Base-by-base conservation (phyloP, 306 rosid genomes). In the Prunus campanulata region DNA sequence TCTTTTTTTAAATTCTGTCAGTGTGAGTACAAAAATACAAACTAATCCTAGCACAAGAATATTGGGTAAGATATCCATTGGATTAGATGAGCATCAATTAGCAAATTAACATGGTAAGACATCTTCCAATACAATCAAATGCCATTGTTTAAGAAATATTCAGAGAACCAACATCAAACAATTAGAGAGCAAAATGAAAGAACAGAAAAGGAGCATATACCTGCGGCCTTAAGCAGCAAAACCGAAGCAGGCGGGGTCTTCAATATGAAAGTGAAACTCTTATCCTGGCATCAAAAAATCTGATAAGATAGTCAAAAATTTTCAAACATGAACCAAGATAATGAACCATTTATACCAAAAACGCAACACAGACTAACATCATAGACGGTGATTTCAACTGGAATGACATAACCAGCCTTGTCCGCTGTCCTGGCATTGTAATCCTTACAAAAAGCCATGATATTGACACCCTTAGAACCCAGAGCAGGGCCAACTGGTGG, bases 401-500 rank as follows among this genome's bases (percentile, higher is more conserved):
- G 99, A 85, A 95, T 92, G 54, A 95, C 88, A 68, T 92, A 95
- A 76, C 99, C 99, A 2, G 99, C 87, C 66, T 95, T 95, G 80
- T 95, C 99, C 1, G 98, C 96, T 1, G 99, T 95, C 78, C 85
- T 88, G 64, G 99, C 97, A 79, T 95, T 95, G 86, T 95, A 95
- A 79, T 95, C 99, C 83, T 95, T 95, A 78, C 98, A 95, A 70
- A 95, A 95, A 52, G 99, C 96, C 99, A 95, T 95, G 55, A 95
- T 95, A 48, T 95, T 95, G 10, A 95, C 99, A 80, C 99, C 99
- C 77, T 95, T 95, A 0, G 99, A 91, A 87, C 99, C 98, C 70
- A 95, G 84, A 12, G 99, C 99, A 42, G 99, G 99, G 16, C 99
- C 99, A 20, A 95, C 99, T 1, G 99, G 99, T 55, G 99, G 99